Conservation (phyloP, 495 filamentous ascomycete species). For the Lineolata rhizophorae region DNA sequence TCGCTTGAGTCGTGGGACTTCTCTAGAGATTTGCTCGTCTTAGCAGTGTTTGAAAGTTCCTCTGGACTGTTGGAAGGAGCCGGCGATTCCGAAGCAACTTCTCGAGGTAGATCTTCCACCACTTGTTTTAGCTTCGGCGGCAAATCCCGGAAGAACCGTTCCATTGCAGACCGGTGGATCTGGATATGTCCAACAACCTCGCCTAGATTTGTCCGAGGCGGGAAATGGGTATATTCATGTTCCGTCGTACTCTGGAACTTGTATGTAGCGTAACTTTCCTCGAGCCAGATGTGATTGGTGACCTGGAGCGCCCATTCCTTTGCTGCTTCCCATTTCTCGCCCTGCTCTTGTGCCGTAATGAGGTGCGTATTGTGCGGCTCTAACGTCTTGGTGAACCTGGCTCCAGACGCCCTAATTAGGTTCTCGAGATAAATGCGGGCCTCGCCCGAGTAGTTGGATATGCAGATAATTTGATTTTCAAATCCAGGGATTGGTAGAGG, state of each 20-base stretch:
- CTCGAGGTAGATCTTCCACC: too few species aligned
- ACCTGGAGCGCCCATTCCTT: conserved; percentile 79
- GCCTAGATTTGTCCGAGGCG: conserved; percentile 67
- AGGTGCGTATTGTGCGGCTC: conserved; percentile 88
- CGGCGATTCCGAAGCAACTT: too few species aligned
- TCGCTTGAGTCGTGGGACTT: too few species aligned
- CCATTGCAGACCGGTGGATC: conserved; percentile 34
- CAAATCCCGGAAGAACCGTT: too few species aligned
- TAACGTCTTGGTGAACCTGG: conserved; percentile 76
- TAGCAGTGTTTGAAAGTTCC: too few species aligned
- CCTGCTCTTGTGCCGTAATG: conserved; percentile 66
- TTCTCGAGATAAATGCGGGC: conserved; percentile 87
- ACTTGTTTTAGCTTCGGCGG: too few species aligned
- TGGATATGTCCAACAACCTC: conserved; percentile 79
- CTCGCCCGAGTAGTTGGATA: conserved; percentile 93
- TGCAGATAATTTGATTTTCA: conserved; percentile 47
- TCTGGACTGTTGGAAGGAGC: too few species aligned
- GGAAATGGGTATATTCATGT: conserved; percentile 60
- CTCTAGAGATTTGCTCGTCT: too few species aligned
- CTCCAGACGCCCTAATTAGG: conserved; percentile 61
- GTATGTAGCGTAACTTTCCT: conserved; percentile 89
- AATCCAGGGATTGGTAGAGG: conserved; percentile 59
- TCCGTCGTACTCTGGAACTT: conserved; percentile 41
- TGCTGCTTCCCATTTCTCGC: conserved; percentile 82
- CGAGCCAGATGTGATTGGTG: conserved; percentile 90